Base-by-base conservation (phyloP, 2,329 filamentous ascomycete species). In the Botrytis tulipae region DNA sequence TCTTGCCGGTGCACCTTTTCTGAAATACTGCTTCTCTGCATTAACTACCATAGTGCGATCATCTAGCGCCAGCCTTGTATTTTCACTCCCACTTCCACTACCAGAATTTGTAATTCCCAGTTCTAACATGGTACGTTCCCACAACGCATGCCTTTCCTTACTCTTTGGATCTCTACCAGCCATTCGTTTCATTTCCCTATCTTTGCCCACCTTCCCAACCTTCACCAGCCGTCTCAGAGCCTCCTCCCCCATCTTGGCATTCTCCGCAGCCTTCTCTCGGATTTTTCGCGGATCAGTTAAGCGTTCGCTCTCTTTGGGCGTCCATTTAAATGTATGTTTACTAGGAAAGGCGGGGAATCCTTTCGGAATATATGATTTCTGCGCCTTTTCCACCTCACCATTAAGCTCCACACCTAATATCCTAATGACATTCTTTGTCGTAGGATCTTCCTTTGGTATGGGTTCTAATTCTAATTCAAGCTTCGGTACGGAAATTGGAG, bases 11-110 rank as follows among this genome's bases (percentile, higher is more conserved):
- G 75, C 75, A 22, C 78, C 78, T 75, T 87, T 87, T 59, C 89
- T 86, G 61, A 85, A 83, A 74, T 87, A 88, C 16, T 82, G 81
- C 70, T 83, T 83, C 40, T 88, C 86, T 3, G 87, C 85, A 75
- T 91, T 90, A 48, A 91, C 89, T 80, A 91, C 88, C 84, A 90
- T 89, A 78, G 88, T 90, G 76, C 89, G 86, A 74, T 91, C 89
- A 87, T 88, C 76, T 20, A 90, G 88, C 20, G 51, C 65, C 16
- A 57, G 20, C 8, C 71, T 59, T 51, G 40, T 42, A 20, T 32
- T 68, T 68, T 78, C 74, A 76, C 81, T 76, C 74, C 78, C 76
- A 48, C n/a, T 62, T 16, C 40, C 37, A 66, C 62, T 65, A 5
- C 61, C 61, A 18, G 25, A n/a, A 42, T 68, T 5, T 68, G 48